phyloP scores from a whole-genome alignment of 208 protist genomes.

The Wallacemonas collosoma region DNA sequence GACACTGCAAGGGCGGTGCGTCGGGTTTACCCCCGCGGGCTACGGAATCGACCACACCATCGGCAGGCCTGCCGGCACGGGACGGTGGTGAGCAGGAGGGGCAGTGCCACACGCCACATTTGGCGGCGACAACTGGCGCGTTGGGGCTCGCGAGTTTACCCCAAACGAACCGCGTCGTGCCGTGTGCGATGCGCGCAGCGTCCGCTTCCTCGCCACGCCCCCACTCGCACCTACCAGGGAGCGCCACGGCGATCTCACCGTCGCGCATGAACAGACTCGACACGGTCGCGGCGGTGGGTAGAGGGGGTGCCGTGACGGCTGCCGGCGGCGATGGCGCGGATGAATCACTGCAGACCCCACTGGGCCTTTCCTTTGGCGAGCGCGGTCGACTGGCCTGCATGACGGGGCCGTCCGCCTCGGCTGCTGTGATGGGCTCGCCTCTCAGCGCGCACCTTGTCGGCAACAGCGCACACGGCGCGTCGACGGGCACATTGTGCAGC shows the following conservation, averaged over 20 bases:
- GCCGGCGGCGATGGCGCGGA: background rate
- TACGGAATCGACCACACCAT: too few relatives aligned
- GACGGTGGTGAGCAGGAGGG: too few relatives aligned
- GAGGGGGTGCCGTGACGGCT: background rate
- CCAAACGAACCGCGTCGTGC: background rate
- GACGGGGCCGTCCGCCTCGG: background rate
- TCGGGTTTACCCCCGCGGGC: too few relatives aligned
- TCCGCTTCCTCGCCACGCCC: conserved; percentile 5
- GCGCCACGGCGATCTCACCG: background rate
- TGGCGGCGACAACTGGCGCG: background rate
- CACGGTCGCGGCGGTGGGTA: background rate
- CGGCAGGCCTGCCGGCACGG: too few relatives aligned
- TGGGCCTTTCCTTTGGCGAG: background rate
- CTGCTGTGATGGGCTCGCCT: background rate
- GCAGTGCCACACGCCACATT: background rate
- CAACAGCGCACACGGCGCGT: too few relatives aligned
- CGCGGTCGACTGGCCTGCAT: background rate
- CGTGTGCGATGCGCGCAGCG: conserved; percentile 4
- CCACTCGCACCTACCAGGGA: background rate
- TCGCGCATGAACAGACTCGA: background rate
- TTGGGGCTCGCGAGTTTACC: background rate
- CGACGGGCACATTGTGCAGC: background rate
- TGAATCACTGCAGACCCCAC: background rate
- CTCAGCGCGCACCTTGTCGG: background rate
- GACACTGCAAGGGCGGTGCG: too few relatives aligned